Base-by-base conservation (phyloP, 768 basidiomycete species). In the Naganishia friedmannii region DNA sequence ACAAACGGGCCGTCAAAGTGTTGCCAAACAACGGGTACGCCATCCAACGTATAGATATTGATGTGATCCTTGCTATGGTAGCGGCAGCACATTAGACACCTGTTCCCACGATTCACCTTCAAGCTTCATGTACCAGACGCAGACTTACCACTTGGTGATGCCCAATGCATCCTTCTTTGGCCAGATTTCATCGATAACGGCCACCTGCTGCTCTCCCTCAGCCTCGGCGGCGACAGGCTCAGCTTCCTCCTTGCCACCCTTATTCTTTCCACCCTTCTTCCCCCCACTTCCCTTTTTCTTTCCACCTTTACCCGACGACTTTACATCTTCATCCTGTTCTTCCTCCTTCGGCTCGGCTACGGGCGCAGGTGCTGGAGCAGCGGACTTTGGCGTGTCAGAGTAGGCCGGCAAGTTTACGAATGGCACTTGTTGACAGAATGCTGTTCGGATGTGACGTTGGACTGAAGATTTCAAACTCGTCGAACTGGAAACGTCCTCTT, bases 91-190 rank as follows among this genome's bases (percentile, higher is more conserved):
- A 28, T 67, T 42, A 34, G 39, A 34, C 29, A 31, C 45, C 48
- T 34, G 0, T 65, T n/a, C 51, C 1, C 10, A 9, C 29, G 1
- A 12, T 2, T 46, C 45, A 13, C 3, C 13, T 6, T 4, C 6
- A 5, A 28, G 29, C 32, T 26, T 8, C 9, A 37, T 37, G 12
- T 4, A 12, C 34, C 34, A 34, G n/a, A 23, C 8, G 31, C 42
- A 13, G 48, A 79, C 83, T 63, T 28, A 93, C 95, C 96, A 98
- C 84, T 98, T 98, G 71, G 93, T 91, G 76, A 90, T 89, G 5
- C 90, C 88, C 56, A 97, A 84, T 2, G 89, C 86, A 84, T 97
- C 95, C 85, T 98, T 99, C 90, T 98, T 99, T 2, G 94, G 92
- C 96, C 96, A 99, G 65, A 99, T 86, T 75, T 86, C 86, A 78